Evolutionary conservation across 208 protist species (phyloP), one percentile per base, ranked within the genome.

Genomic region (Acanthamoeba rhysodes): DNA sequence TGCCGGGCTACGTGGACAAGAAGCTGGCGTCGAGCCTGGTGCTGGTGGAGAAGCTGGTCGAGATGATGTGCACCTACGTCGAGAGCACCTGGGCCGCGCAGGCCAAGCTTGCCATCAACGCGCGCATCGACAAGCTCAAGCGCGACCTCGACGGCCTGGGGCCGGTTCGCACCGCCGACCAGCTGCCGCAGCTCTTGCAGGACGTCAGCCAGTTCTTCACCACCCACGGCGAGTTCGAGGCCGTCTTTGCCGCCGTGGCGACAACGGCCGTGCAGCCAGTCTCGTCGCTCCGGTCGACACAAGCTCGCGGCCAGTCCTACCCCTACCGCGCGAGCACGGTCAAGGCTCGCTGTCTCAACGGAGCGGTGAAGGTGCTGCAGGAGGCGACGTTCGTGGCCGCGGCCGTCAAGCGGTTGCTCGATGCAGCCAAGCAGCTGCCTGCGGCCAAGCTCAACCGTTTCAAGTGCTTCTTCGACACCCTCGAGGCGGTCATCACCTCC

Each of bases 21-120:
- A 88, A 88, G 80, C 6, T 45, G 29, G 80, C 80, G 8, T 88
- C 80, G 80, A 88, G 32, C 20, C 80, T 24, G 41, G 80, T 88
- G 6, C 80, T 88, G 24, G 50, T 88, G 41, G 50, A 64, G n/a
- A 88, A 88, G 80, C 48, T 88, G n/a, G 80, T 88, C 4, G 80
- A 88, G 80, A 88, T 88, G 80, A 88, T 88, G 80, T 88, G 80
- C 80, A 55, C 80, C 50, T 88, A 88, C 80, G 80, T 88, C 9
- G 80, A 88, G 80, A 64, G 45, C 24, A 64, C 41, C 24, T 88
- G 80, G 80, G 80, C 32, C 4, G 1, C 27, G 0, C 22, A 41
- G 50, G 80, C 80, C 20, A 88, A 64, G 80, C 18, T 12, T 2
- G 24, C 41, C 10, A 32, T 88, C 22, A 88, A 88, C 29, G n/a